Evolutionary conservation across 148 eudicot species (phyloP).

Genomic region (Persicaria maculosa): DNA sequence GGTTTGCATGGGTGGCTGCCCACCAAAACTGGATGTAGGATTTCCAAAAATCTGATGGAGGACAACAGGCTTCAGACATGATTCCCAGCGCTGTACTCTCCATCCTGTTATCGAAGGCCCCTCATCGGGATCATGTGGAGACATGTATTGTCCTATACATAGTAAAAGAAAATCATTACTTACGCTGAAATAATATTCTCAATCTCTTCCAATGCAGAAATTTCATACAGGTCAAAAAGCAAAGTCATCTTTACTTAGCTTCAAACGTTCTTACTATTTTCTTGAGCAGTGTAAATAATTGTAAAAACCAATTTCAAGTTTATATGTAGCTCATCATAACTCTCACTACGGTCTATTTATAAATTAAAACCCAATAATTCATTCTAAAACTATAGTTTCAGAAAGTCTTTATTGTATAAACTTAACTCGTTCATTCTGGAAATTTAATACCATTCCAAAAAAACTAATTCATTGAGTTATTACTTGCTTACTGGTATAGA

Average conservation of each 20-base stretch:
- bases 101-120: conserved; percentile 97
- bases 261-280: too few relatives aligned
- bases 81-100: conserved; percentile 99
- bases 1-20: conserved; percentile 94
- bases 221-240: not conserved
- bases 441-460: not conserved
- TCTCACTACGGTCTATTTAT: not conserved
- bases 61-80: conserved; percentile 89
- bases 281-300: too few relatives aligned
- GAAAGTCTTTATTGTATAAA: not conserved
- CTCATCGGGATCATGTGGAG: conserved; percentile 99
- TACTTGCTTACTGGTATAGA: not conserved
- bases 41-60: conserved; percentile 97
- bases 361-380: not conserved
- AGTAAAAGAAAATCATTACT: not conserved
- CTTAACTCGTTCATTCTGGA: not conserved
- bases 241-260: not conserved
- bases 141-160: conserved; percentile 91
- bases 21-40: conserved; percentile 85
- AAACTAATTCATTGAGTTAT: not conserved
- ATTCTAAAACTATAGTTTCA: not conserved
- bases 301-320: too few relatives aligned
- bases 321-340: not conserved
- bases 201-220: not conserved
- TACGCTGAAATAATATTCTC: not conserved